These are phyloP conservation scores for Fusarium neocosmosporiellum DNA, from an alignment of 2,329 filamentous ascomycete genomes.

Conservation along the genomic window DNA sequence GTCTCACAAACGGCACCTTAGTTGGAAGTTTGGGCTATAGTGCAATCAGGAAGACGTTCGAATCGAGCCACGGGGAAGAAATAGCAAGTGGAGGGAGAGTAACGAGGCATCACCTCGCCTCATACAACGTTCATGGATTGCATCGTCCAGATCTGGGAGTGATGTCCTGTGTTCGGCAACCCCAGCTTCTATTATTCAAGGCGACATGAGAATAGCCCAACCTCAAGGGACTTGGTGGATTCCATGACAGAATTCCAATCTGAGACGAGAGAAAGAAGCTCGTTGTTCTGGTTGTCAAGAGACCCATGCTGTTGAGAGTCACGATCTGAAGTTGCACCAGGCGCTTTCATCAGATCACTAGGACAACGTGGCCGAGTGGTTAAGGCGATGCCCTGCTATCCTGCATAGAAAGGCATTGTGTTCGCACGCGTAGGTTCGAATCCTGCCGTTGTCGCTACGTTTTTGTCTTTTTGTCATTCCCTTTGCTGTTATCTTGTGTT, in stretches of 20 bases:
- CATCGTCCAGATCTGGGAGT: not conserved
- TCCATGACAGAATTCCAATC: not conserved
- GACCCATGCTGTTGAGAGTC: not conserved
- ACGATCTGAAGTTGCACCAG: not conserved
- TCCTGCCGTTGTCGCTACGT: not conserved
- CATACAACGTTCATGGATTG: not conserved
- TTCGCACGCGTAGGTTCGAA: not conserved
- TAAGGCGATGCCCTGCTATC: not conserved
- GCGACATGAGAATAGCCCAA: not conserved
- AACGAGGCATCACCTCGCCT: not conserved
- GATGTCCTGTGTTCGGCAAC: not conserved
- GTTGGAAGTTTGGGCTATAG: not conserved
- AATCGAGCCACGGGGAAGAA: not conserved
- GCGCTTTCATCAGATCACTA: not conserved
- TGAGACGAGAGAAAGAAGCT: not conserved
- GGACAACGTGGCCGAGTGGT: not conserved
- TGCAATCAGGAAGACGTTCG: not conserved
- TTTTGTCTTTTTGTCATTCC: not conserved
- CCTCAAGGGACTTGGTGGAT: not conserved
- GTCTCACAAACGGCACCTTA: not conserved
- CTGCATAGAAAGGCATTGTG: not conserved
- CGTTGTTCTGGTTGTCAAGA: not conserved
- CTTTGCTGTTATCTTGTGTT: not conserved
- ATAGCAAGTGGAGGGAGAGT: not conserved
- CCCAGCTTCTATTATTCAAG: fast-evolving